A percentile compares a stretch with the other conserved stretches of the same genome.
These are phyloP conservation scores for Eucalyptus lansdowneana DNA, from an alignment of 345 rosid species.

Conservation along the genomic window DNA sequence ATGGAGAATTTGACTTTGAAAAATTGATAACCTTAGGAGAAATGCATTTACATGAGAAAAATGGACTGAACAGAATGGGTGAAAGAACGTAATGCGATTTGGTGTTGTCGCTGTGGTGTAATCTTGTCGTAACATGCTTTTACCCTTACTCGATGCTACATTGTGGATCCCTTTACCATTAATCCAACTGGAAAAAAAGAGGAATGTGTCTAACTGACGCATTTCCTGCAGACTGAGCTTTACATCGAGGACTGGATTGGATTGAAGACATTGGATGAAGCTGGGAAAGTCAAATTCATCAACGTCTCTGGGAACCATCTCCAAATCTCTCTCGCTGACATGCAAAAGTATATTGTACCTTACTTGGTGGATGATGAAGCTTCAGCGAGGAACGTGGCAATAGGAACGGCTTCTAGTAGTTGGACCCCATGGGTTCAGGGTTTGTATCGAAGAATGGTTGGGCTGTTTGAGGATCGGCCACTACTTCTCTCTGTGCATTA, in stretches of 20 bases:
- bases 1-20: neutral
- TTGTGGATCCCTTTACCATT: neutral
- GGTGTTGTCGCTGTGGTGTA: neutral
- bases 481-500: neutral
- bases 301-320: neutral
- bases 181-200: neutral
- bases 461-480: neutral
- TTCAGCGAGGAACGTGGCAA: neutral
- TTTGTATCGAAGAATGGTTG: neutral
- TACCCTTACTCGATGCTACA: neutral
- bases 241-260: neutral
- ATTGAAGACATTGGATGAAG: neutral
- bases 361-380: neutral
- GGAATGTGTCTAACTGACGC: neutral
- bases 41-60: neutral
- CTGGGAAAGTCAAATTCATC: neutral
- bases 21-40: neutral
- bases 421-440: neutral
- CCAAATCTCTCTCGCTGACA: neutral
- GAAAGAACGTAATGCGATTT: neutral
- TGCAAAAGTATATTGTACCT: neutral
- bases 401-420: neutral
- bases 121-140: neutral
- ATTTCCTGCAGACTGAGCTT: neutral
- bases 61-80: neutral